phyloP scores from a whole-genome alignment of 805 yeast genomes.

The Jamesozyma piceae region DNA sequence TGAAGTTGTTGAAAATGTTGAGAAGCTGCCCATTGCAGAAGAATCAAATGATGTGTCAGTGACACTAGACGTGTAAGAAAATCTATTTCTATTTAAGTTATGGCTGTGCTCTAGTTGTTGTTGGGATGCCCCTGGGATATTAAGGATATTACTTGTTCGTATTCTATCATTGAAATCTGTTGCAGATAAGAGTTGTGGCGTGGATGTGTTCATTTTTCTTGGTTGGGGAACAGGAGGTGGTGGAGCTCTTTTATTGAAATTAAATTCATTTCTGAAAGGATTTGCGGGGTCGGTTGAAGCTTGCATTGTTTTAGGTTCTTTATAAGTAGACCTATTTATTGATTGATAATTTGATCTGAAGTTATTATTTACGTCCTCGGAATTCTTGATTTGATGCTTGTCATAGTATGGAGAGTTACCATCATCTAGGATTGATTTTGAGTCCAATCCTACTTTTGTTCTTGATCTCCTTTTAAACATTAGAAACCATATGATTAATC shows the following conservation, averaged over 20 bases:
- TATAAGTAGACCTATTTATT: not conserved
- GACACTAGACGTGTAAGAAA: conserved; percentile 13
- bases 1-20: conserved; percentile 13
- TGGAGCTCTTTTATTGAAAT: conserved; percentile 14
- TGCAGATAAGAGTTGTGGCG: too few species aligned
- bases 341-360: not conserved
- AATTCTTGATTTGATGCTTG: conserved; percentile 6
- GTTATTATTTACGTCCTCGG: conserved; percentile 18
- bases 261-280: conserved; percentile 23
- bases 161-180: too few species aligned
- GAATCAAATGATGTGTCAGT: conserved; percentile 12
- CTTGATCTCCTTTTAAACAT: too few species aligned
- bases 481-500: conserved; percentile 16
- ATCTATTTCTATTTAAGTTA: conserved; percentile 4
- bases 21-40: conserved; percentile 11
- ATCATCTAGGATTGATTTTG: too few species aligned
- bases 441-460: too few species aligned
- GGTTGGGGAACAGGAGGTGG: conserved; percentile 21
- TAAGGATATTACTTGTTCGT: too few species aligned
- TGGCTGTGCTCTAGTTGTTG: too few species aligned
- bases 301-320: too few species aligned
- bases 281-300: conserved; percentile 1
- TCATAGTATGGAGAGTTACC: conserved; percentile 10
- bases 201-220: conserved; percentile 10
- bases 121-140: too few species aligned